Evolutionary conservation across 2,329 filamentous ascomycete genomes (phyloP).

Genomic region (Claviceps maximensis): DNA sequence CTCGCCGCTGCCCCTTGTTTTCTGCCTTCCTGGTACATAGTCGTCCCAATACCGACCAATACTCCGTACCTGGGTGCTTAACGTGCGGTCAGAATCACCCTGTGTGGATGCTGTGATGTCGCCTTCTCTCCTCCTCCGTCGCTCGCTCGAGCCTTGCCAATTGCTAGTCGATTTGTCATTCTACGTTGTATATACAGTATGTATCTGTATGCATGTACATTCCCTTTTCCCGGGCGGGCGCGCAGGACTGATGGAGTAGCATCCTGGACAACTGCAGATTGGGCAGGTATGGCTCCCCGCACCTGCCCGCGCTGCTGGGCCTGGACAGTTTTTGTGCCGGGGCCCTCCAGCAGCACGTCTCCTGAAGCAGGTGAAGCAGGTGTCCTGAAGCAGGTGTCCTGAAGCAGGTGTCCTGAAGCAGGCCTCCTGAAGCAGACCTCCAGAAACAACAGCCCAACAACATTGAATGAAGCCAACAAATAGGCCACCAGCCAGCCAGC

Average conservation of each 20-base stretch:
- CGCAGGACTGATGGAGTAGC: neutral
- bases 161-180: neutral
- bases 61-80: neutral
- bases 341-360: neutral
- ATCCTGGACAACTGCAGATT: conserved; percentile 1
- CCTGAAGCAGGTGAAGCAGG: neutral
- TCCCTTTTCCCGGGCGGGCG: neutral
- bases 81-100: neutral
- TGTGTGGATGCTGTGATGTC: neutral
- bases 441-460: too few species aligned
- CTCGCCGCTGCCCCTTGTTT: neutral
- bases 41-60: neutral
- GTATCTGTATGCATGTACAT: too few species aligned
- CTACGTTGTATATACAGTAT: too few species aligned
- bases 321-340: neutral
- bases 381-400: neutral
- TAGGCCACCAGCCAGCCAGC: neutral
- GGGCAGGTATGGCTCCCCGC: conserved; percentile 2
- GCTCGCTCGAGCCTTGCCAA: neutral
- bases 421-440: too few species aligned
- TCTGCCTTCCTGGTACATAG: neutral
- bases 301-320: conserved; percentile 1
- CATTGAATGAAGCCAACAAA: neutral
- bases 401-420: neutral
- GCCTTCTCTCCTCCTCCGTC: neutral